These are phyloP conservation scores for Rosellinia necatrix DNA, from an alignment of 2,329 filamentous ascomycete genomes.

Conservation along the genomic window DNA sequence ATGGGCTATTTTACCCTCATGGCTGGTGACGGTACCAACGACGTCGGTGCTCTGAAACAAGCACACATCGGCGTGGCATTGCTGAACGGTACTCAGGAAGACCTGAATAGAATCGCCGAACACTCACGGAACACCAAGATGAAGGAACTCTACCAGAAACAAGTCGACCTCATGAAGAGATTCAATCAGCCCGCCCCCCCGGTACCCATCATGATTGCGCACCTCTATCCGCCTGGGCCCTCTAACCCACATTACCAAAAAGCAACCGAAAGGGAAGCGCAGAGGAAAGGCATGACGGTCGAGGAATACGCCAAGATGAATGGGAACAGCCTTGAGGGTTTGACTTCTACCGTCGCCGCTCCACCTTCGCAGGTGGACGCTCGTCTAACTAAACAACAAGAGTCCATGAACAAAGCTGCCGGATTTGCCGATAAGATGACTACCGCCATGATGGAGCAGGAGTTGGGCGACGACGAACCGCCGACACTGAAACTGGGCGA, in stretches of 20 bases:
- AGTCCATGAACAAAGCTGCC: conserved; percentile 73
- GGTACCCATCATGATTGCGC: conserved; percentile 88
- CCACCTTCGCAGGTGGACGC: conserved; percentile 60
- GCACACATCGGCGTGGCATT: conserved; percentile 96
- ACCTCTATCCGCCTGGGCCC: conserved; percentile 89
- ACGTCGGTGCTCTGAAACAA: conserved; percentile 96
- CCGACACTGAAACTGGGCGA: conserved; percentile 97
- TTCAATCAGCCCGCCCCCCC: conserved; percentile 96
- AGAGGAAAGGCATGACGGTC: conserved; percentile 72
- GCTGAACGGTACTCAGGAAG: conserved; percentile 90
- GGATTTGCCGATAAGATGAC: conserved; percentile 86
- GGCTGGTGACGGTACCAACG: conserved; percentile 98
- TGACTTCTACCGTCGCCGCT: conserved; percentile 70
- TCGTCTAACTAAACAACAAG: conserved; percentile 63
- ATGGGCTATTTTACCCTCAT: conserved; percentile 98
- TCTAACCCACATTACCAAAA: conserved; percentile 93
- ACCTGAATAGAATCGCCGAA: conserved; percentile 88
- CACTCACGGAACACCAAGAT: conserved; percentile 94
- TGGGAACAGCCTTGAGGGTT: conserved; percentile 63
- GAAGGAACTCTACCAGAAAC: conserved; percentile 99
- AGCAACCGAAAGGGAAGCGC: conserved; percentile 84
- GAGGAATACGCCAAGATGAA: conserved; percentile 60
- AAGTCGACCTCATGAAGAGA: conserved; percentile 84
- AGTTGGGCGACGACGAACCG: conserved; percentile 86
- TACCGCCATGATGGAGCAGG: conserved; percentile 84